These are phyloP conservation scores for Lunasporangiospora selenospora DNA, from an alignment of 192 early-diverging fungal species.

Conservation along the genomic window DNA sequence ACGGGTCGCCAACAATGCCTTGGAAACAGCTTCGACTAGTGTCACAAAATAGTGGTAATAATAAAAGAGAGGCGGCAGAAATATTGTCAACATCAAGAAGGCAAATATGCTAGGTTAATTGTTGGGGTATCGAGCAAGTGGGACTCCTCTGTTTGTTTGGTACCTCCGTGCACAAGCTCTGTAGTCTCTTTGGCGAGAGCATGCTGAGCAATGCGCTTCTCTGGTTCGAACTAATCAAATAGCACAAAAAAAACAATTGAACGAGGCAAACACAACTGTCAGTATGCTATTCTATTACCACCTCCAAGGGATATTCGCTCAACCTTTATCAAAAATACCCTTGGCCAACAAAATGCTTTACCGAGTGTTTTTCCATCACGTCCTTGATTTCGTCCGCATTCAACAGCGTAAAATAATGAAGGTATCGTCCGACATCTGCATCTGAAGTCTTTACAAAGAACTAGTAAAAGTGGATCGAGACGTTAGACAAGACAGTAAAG, in stretches of 20 bases:
- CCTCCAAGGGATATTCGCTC: too few relatives aligned
- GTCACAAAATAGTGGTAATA: slow-evolving; percentile 1
- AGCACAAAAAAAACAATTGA: neutral
- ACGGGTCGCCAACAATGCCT: slow-evolving; percentile 73
- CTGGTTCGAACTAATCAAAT: slow-evolving; percentile 57
- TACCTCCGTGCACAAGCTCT: slow-evolving; percentile 89
- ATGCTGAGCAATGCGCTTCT: slow-evolving; percentile 76
- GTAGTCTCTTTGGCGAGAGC: slow-evolving; percentile 85
- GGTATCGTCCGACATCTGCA: slow-evolving; percentile 74
- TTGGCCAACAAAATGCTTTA: slow-evolving; percentile 23
- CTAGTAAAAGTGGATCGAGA: slow-evolving; percentile 39
- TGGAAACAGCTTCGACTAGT: slow-evolving; percentile 63
- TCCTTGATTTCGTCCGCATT: slow-evolving; percentile 62
- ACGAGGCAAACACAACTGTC: neutral
- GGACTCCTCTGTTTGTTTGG: too few relatives aligned
- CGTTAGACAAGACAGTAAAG: too few relatives aligned
- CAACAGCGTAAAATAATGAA: slow-evolving; percentile 86
- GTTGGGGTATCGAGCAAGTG: too few relatives aligned
- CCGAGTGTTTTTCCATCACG: slow-evolving; percentile 70
- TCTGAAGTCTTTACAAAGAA: slow-evolving; percentile 90
- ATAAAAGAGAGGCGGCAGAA: neutral
- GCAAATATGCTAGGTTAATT: too few relatives aligned
- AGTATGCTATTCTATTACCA: too few relatives aligned
- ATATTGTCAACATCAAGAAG: neutral
- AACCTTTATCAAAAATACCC: neutral